Conservation (phyloP, 2,329 filamentous ascomycete species). For the Trichocomaceae sp. region DNA sequence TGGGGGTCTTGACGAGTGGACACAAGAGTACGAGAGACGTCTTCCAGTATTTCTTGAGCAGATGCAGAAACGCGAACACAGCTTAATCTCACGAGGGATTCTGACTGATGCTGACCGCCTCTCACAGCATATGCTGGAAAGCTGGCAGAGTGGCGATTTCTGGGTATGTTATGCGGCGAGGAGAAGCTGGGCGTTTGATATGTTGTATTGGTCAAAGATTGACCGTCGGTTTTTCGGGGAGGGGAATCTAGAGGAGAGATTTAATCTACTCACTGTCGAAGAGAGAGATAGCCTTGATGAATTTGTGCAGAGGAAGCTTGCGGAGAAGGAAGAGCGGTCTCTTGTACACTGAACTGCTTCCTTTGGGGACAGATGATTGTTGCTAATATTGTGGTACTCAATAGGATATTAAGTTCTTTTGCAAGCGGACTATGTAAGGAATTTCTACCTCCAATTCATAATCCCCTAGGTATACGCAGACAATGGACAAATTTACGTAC, state of each 20-base stretch:
- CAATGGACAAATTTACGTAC: too few relatives aligned
- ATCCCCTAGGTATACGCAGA: too few relatives aligned
- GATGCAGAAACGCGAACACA: constrained; percentile 14
- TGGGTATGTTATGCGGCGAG: constrained; percentile 18
- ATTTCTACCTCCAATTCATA: too few relatives aligned
- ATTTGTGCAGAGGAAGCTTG: constrained; percentile 10
- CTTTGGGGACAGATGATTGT: too few relatives aligned
- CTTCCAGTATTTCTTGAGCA: constrained; percentile 16
- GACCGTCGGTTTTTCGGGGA: constrained; percentile 21
- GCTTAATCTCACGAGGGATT: constrained; percentile 3
- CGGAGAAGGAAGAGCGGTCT: neutral
- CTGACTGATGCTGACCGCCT: constrained; percentile 13
- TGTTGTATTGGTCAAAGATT: constrained; percentile 22
- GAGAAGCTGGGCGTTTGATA: constrained; percentile 21
- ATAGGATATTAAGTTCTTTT: too few relatives aligned
- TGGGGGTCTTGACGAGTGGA: constrained; percentile 30
- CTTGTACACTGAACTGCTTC: neutral
- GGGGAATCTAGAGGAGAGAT: constrained; percentile 14
- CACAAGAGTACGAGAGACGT: constrained; percentile 30
- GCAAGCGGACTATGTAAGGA: too few relatives aligned
- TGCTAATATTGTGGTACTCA: too few relatives aligned
- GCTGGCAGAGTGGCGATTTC: constrained; percentile 21
- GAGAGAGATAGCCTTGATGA: constrained; percentile 16
- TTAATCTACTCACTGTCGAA: constrained; percentile 16
- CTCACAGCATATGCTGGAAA: constrained; percentile 16